Base-by-base conservation (phyloP, 345 rosid genomes). In the Psidium guajava region DNA sequence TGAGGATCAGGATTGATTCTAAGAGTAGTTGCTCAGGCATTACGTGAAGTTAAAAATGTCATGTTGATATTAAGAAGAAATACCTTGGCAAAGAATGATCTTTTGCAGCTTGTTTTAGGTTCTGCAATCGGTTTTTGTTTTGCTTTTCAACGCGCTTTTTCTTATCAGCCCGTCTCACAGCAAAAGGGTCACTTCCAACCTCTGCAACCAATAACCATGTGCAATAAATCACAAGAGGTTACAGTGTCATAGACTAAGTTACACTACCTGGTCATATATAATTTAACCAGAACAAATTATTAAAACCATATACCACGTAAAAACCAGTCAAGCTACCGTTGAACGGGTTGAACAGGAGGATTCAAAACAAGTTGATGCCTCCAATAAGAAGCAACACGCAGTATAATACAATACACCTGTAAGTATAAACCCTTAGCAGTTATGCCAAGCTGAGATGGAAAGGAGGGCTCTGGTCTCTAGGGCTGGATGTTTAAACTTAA, bases 1-100 rank as follows among this genome's bases (percentile, higher is more conserved):
- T 69, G 77, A 69, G 80, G 47, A 69, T 69, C 24, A 69, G 47
- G 47, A 32, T 9, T 69, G 24, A 69, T 69, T 18, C 80, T 36
- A 69, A 36, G 47, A 69, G 40, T 69, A 69, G 80, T 36, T 32
- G 47, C 47, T 69, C 22, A 69, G 80, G 80, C 14, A 69, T 42
- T 69, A 36, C 22, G 25, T 18, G 40, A 36, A 69, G 25, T 36
- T 36, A 69, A 69, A 32, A 18, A 18, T 69, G 25, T 18, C 47
- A 69, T 25, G 12, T 25, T n/a, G 36, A 81, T 49, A 22, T 53
- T 81, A 81, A 81, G 24, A 40, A 50, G 83, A n/a, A 81, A 81
- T 50, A 94, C 99, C 98, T 97, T n/a, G 98, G 99, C 88, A 95
- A 91, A 89, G 93, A 93, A 89, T 96, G 96, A 87, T 85, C 91